Percentiles rank a stretch among this genome's conserved stretches.
These are phyloP conservation scores for Pythium sp. DNA, from an alignment of 352 stramenopile species.

Conservation along the genomic window DNA sequence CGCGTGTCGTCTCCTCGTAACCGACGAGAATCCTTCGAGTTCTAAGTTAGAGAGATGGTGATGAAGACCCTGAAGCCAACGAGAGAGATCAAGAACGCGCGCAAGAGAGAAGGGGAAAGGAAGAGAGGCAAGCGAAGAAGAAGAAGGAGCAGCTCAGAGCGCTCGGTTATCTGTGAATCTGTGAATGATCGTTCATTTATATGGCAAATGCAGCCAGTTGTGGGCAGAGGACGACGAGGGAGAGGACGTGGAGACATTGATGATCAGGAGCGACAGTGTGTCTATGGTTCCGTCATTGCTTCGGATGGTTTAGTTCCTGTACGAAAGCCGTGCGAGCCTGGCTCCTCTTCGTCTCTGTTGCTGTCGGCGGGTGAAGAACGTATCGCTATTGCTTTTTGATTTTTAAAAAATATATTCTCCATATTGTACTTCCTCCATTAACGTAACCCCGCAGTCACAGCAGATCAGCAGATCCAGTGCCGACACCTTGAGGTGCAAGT, in stretches of 20 bases:
- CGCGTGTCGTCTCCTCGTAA: constrained; percentile 26
- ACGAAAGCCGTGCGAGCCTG: background rate
- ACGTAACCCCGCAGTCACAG: too few relatives aligned
- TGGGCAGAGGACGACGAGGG: background rate
- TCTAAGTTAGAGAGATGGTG: constrained; percentile 17
- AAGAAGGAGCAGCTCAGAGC: constrained; percentile 2
- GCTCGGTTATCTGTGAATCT: constrained; percentile 11
- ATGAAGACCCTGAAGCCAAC: background rate
- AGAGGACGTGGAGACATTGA: background rate
- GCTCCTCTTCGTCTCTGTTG: background rate
- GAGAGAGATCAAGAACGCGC: background rate
- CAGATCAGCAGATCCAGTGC: too few relatives aligned
- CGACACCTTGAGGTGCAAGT: too few relatives aligned
- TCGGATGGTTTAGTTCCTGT: background rate
- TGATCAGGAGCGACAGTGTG: background rate
- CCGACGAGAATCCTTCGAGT: constrained; percentile 41
- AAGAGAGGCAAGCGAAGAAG: background rate
- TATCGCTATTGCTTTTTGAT: constrained; percentile 8
- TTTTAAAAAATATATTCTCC: constrained; percentile 8
- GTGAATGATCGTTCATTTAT: constrained; percentile 10
- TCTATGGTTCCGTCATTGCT: background rate
- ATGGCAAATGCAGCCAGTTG: constrained; percentile 4
- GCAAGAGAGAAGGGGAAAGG: background rate
- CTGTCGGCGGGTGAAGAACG: background rate
- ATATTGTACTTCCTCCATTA: background rate